A percentile compares a stretch with the other conserved stretches of the same genome.
Evolutionary conservation across 1,284 basidiomycete genomes (phyloP).

Genomic region (Athelia psychrophila): DNA sequence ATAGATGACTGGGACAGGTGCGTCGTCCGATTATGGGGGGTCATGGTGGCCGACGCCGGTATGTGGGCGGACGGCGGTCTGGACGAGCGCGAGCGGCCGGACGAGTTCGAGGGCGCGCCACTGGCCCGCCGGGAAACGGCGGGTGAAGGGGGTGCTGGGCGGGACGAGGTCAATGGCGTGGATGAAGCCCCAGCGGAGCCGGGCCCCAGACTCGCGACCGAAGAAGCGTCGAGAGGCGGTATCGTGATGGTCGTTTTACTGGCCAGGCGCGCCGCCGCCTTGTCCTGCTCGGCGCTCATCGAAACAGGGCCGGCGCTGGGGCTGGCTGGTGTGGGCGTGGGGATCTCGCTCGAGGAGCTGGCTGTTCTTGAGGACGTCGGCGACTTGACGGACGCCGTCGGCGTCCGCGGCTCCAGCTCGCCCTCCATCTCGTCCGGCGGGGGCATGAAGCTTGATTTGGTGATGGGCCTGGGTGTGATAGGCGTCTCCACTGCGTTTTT

Average conservation of each 20-base stretch:
- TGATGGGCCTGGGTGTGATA: too few species aligned
- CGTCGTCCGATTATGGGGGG: not conserved
- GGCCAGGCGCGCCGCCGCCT: too few species aligned
- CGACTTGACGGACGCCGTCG: not conserved
- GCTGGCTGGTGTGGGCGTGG: too few species aligned
- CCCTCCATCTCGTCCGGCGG: too few species aligned
- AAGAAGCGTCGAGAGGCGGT: conserved; percentile 12
- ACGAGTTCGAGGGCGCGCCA: conserved; percentile 33
- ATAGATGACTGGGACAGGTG: conserved; percentile 1
- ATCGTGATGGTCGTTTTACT: not conserved
- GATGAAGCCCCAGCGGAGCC: conserved; percentile 24
- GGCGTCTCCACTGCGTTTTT: not conserved
- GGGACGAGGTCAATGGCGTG: conserved; percentile 41
- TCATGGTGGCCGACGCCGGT: conserved; percentile 5
- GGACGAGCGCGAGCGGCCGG: conserved; percentile 23
- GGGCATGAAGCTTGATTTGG: too few species aligned
- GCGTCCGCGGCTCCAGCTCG: conserved; percentile 1
- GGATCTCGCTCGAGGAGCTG: not conserved
- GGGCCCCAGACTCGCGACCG: conserved; percentile 14
- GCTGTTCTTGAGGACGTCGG: not conserved
- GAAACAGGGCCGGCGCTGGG: too few species aligned
- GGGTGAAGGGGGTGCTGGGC: conserved; percentile 67
- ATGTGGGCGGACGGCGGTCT: conserved; percentile 12
- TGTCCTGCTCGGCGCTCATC: too few species aligned
- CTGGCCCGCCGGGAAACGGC: conserved; percentile 56